Evolutionary conservation across 768 basidiomycete genomes (phyloP).

Genomic region (Kwoniella shandongensis): DNA sequence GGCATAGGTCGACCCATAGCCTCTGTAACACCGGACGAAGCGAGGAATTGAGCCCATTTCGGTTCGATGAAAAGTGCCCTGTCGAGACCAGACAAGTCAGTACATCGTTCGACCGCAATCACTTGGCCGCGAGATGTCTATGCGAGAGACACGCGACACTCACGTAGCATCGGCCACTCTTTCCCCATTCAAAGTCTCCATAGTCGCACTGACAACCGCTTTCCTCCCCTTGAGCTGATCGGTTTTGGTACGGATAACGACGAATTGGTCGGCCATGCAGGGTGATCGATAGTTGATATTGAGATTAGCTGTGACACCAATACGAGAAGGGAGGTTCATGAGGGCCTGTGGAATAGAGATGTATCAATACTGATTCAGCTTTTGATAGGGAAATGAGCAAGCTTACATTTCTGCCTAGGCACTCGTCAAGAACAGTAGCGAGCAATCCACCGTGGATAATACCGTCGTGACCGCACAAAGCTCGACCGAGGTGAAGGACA

Average conservation of each 20-base stretch:
- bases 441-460: constrained; percentile 91
- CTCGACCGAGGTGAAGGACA: constrained; percentile 78
- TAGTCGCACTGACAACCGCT: constrained; percentile 64
- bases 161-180: constrained; percentile 78
- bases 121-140: too few relatives aligned
- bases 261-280: constrained; percentile 87
- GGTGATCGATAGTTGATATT: constrained; percentile 80
- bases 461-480: constrained; percentile 83
- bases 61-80: constrained; percentile 87
- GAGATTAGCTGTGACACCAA: constrained; percentile 89
- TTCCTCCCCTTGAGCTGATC: constrained; percentile 75
- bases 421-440: constrained; percentile 86
- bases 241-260: constrained; percentile 73
- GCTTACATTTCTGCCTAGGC: constrained; percentile 70
- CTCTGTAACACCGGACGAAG: constrained; percentile 62
- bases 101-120: too few relatives aligned
- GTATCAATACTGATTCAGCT: too few relatives aligned
- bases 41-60: constrained; percentile 75
- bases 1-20: constrained; percentile 64
- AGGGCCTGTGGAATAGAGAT: constrained; percentile 68
- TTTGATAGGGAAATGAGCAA: not conserved
- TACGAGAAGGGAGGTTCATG: constrained; percentile 76
- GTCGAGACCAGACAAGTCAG: constrained; percentile 1
- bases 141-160: constrained; percentile 51
- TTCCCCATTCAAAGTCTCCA: constrained; percentile 80